phyloP scores from a whole-genome alignment of 2,329 filamentous ascomycete genomes.

The Colletotrichum tabaci region DNA sequence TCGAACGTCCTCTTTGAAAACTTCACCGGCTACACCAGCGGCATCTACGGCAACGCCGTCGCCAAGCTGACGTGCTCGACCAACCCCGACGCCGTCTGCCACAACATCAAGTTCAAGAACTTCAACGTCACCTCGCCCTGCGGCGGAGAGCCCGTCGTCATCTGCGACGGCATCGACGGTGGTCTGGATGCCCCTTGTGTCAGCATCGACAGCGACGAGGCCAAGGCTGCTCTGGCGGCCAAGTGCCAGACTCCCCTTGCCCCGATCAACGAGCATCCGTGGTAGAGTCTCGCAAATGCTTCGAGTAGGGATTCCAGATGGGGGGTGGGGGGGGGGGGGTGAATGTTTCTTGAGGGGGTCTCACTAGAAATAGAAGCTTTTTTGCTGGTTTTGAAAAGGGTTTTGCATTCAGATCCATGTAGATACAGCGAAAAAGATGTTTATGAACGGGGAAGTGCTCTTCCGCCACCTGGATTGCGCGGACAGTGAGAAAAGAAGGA shows the following conservation, averaged over 20 bases:
- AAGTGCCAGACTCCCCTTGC: conserved; percentile 37
- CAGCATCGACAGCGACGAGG: conserved; percentile 29
- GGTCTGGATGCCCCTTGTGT: conserved; percentile 53
- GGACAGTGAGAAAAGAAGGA: too few relatives aligned
- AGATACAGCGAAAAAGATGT: background rate
- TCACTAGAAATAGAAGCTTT: too few relatives aligned
- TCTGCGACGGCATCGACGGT: conserved; percentile 64
- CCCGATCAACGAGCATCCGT: conserved; percentile 28
- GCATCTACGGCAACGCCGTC: conserved; percentile 68
- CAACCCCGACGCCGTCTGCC: conserved; percentile 67
- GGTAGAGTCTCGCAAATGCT: background rate
- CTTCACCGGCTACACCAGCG: conserved; percentile 69
- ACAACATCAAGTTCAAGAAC: conserved; percentile 67
- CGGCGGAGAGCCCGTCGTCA: conserved; percentile 58
- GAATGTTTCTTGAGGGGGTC: too few relatives aligned
- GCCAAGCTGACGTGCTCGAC: conserved; percentile 70
- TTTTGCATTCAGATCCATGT: background rate
- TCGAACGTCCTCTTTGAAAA: conserved; percentile 73
- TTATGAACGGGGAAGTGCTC: too few relatives aligned
- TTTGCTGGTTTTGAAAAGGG: background rate
- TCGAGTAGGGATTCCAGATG: background rate
- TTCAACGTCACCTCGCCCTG: conserved; percentile 69
- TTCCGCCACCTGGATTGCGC: too few relatives aligned
- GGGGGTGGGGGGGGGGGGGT: too few relatives aligned
- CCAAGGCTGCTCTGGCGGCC: conserved; percentile 28